These are phyloP conservation scores for Hanseniaspora gamundiae DNA, from an alignment of 1,139 yeast genomes.

Conservation along the genomic window DNA sequence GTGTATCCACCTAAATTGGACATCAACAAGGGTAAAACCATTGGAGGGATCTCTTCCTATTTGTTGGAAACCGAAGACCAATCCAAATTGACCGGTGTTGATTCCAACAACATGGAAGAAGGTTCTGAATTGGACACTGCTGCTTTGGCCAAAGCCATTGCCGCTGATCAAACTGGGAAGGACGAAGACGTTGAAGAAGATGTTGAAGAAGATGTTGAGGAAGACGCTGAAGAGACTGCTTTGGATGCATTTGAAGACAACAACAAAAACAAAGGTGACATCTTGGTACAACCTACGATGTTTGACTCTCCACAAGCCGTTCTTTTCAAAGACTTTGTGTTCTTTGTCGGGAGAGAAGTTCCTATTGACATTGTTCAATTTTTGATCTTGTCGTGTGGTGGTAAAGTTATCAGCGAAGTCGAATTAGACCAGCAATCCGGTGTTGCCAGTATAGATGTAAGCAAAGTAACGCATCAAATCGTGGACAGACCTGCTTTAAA, in stretches of 20 bases:
- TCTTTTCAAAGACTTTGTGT: conserved; percentile 63
- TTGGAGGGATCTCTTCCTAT: conserved; percentile 83
- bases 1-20: conserved; percentile 88
- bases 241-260: conserved; percentile 61
- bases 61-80: conserved; percentile 50
- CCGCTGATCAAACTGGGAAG: conserved; percentile 40
- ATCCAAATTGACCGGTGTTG: conserved; percentile 25
- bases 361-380: conserved; percentile 86
- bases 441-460: conserved; percentile 40
- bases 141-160: conserved; percentile 29
- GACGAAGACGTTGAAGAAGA: conserved; percentile 28
- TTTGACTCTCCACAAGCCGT: conserved; percentile 44
- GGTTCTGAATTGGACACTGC: conserved; percentile 25
- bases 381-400: conserved; percentile 79
- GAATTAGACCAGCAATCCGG: conserved; percentile 64
- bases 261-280: conserved; percentile 60
- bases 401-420: conserved; percentile 73
- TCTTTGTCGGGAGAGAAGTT: conserved; percentile 91
- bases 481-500: conserved; percentile 79
- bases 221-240: conserved; percentile 33
- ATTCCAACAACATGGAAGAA: conserved; percentile 18
- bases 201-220: conserved; percentile 30
- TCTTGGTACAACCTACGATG: conserved; percentile 67
- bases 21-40: conserved; percentile 56
- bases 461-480: conserved; percentile 80